These are phyloP conservation scores for Plectosphaerella cucumerina DNA, from an alignment of 2,329 filamentous ascomycete genomes.

Conservation along the genomic window DNA sequence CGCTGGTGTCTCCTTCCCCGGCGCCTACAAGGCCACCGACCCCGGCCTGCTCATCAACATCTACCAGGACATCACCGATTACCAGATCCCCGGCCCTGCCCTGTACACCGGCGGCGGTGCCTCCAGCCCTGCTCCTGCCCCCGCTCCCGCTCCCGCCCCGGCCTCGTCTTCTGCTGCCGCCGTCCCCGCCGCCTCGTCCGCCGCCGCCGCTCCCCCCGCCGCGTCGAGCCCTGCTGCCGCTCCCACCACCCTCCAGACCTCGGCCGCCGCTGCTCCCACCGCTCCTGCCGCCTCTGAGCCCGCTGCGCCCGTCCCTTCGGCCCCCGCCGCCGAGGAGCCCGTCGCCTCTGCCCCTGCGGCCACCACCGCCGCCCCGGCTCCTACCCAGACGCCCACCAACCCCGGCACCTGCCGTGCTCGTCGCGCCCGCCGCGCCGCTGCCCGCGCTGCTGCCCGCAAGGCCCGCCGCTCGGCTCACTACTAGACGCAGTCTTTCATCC, in stretches of 20 bases:
- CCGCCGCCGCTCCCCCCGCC: background rate
- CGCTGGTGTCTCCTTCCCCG: slow-evolving; percentile 14
- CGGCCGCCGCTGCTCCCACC: background rate
- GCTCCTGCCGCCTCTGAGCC: background rate
- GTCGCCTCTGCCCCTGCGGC: background rate
- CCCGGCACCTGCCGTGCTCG: background rate
- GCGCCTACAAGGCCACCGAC: slow-evolving; percentile 8
- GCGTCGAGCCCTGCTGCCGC: background rate
- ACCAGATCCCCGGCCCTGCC: slow-evolving; percentile 12
- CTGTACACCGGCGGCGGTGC: slow-evolving; percentile 1
- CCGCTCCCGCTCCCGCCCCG: background rate
- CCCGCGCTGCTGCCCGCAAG: background rate
- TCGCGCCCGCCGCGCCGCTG: background rate
- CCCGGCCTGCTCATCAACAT: slow-evolving; percentile 1
- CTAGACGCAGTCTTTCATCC: background rate
- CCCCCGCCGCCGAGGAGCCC: background rate
- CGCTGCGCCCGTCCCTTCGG: background rate
- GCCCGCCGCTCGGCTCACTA: background rate
- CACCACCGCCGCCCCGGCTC: background rate
- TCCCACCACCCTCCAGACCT: background rate
- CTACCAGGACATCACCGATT: slow-evolving; percentile 3
- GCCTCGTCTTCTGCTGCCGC: background rate
- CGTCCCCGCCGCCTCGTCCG: slow-evolving; percentile 4
- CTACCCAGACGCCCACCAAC: background rate
- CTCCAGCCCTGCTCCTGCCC: background rate